Base-by-base conservation (phyloP, 257 asterid genomes). In the Linderniella brevidens region DNA sequence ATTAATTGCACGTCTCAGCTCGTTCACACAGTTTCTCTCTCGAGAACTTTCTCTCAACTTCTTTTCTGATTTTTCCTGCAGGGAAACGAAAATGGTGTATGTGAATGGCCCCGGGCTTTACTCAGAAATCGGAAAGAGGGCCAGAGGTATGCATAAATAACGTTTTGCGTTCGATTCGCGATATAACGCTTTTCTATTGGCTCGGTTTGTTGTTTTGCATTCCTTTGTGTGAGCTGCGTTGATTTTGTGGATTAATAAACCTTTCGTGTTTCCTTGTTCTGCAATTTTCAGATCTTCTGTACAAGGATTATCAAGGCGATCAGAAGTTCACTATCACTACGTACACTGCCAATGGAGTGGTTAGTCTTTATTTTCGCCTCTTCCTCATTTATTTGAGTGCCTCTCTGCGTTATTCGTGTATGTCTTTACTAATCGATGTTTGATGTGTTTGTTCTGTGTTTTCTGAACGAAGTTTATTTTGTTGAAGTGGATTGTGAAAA, bases 71-170 rank as follows among this genome's bases (percentile, higher is more conserved):
- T 14, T 32, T 43, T 35, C 56, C 58, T 49, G 17, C 39, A 29
- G 35, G 8, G 46, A 11, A 37, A 41, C 17, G 43, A 52, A 52
- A 35, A 69, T 69, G 81, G 77, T 60, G 63, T 66, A 67, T 19
- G 75, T 63, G 1, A 74, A 67, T 67, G 75, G 82, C 35, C 82
- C 82, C 14, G 82, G 82, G 41, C 75, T 74, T 40, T 74, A 74
- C 67, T 19, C 75, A 8, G 82, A 74, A 63, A 74, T 74, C 54
- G 82, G 82, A 46, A 74, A 74, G 68, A 70, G 53, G 58, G 75
- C 78, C 29, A 74, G 77, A 74, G 81, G 82, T 61, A 37, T 61
- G 66, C 51, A 4, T 51, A 1, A 18, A 10, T 44, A 16, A 35
- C 48, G 5, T 56, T 49, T 14, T 48, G 15, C 9, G 7, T 46